Conservation (phyloP, 257 asterid species). For the Nicotiana noctiflora region DNA sequence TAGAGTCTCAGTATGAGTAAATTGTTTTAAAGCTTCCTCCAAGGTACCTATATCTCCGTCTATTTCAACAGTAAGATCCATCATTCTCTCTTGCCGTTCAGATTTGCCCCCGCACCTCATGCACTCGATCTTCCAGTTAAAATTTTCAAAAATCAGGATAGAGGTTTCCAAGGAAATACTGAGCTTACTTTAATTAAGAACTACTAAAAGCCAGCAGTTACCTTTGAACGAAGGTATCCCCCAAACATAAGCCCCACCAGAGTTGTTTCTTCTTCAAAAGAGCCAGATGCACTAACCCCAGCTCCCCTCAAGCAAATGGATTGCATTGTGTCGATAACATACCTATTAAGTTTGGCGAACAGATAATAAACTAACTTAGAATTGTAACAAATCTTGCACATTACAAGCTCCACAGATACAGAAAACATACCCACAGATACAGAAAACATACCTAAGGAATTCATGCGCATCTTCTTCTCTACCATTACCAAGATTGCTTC, state of each 20-base stretch:
- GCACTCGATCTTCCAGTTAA: constrained; percentile 60
- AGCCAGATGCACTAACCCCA: constrained; percentile 30
- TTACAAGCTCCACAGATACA: not conserved
- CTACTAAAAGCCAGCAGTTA: constrained; percentile 18
- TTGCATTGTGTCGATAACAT: constrained; percentile 74
- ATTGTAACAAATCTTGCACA: not conserved
- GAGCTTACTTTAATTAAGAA: constrained; percentile 8
- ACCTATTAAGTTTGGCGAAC: constrained; percentile 29
- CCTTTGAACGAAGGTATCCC: constrained; percentile 86
- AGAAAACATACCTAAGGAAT: constrained; percentile 59
- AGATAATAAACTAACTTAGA: not conserved
- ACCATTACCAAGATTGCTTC: constrained; percentile 65
- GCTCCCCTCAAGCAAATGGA: constrained; percentile 53
- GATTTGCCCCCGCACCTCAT: constrained; percentile 71
- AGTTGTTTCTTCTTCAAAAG: constrained; percentile 62
- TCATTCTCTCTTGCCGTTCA: constrained; percentile 61
- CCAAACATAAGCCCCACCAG: constrained; percentile 79
- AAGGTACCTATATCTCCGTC: constrained; percentile 65
- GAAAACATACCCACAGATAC: constrained; percentile 18
- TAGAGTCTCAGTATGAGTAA: constrained; percentile 61
- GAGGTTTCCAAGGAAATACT: not conserved
- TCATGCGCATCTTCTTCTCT: constrained; percentile 92
- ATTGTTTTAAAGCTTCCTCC: constrained; percentile 67
- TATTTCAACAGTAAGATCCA: constrained; percentile 91
- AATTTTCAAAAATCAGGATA: not conserved